These are phyloP conservation scores for Eleusine coracana DNA, from an alignment of 176 grass and related monocot genomes.

Conservation along the genomic window DNA sequence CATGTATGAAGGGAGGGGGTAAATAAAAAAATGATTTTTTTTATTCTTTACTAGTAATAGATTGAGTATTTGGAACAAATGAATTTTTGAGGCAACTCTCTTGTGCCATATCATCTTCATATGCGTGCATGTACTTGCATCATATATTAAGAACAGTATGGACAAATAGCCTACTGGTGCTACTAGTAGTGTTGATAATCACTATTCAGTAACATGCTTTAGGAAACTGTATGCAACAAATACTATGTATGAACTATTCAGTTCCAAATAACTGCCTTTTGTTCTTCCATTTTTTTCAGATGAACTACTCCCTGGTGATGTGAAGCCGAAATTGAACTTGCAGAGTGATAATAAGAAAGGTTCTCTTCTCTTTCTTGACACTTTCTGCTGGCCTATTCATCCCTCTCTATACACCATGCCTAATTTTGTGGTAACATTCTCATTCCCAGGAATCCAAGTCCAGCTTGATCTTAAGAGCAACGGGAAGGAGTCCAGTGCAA, in stretches of 20 bases:
- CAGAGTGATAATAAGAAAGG: slow-evolving; percentile 87
- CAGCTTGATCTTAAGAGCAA: slow-evolving; percentile 85
- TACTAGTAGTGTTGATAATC: neutral
- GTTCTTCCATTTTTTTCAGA: slow-evolving; percentile 51
- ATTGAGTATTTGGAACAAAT: slow-evolving; percentile 6
- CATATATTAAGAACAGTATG: neutral
- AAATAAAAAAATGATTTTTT: neutral
- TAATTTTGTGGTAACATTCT: slow-evolving; percentile 6
- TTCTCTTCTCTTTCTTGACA: slow-evolving; percentile 35
- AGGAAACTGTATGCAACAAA: neutral
- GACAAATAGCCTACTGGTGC: neutral
- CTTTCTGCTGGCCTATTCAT: neutral
- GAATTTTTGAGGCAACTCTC: neutral
- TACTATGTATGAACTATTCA: neutral
- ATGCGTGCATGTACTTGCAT: neutral
- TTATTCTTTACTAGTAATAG: neutral
- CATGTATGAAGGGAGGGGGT: neutral
- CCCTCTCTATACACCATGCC: neutral
- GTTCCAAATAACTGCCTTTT: neutral
- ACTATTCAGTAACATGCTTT: neutral
- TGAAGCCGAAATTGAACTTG: slow-evolving; percentile 72
- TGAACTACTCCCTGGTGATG: slow-evolving; percentile 38
- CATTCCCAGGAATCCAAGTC: slow-evolving; percentile 76
- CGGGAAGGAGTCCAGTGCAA: slow-evolving; percentile 41
- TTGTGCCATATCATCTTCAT: slow-evolving; percentile 8